Evolutionary conservation across 163 green algal species (phyloP).

Genomic region (Prototheca cutis): DNA sequence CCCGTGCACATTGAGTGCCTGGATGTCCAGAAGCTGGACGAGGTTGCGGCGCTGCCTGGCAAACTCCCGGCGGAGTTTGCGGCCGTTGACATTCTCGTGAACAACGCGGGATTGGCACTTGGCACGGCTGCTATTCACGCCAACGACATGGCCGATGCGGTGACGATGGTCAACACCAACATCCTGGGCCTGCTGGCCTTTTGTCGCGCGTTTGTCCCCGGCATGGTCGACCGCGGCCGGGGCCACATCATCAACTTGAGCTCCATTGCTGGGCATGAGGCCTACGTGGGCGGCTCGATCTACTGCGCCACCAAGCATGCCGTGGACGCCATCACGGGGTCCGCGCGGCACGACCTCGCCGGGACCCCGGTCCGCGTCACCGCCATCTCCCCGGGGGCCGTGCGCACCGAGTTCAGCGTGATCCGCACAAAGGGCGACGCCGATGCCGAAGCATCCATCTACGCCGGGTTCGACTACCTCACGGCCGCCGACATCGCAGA

Average conservation of each 20-base stretch:
- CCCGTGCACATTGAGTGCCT: constrained; percentile 31
- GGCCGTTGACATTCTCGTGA: constrained; percentile 78
- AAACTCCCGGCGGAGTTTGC: constrained; percentile 46
- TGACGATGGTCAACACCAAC: constrained; percentile 22
- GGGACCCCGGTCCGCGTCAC: constrained; percentile 62
- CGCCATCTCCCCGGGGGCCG: constrained; percentile 54
- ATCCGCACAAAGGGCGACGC: constrained; percentile 58
- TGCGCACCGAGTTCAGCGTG: constrained; percentile 62
- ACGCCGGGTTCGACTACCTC: constrained; percentile 61
- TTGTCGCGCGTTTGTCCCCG: constrained; percentile 42
- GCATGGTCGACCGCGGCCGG: constrained; percentile 57
- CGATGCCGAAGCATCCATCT: constrained; percentile 53
- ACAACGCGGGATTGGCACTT: constrained; percentile 79
- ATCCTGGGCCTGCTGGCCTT: constrained; percentile 38
- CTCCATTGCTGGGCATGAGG: constrained; percentile 57
- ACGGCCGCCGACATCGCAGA: constrained; percentile 62
- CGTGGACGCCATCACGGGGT: constrained; percentile 30
- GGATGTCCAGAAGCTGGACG: constrained; percentile 48
- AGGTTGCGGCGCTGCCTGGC: constrained; percentile 29
- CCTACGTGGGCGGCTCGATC: constrained; percentile 57
- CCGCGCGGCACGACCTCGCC: constrained; percentile 64
- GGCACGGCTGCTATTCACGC: constrained; percentile 44
- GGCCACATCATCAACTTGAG: constrained; percentile 81
- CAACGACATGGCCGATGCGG: constrained; percentile 20
- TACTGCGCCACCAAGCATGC: constrained; percentile 77